Evolutionary conservation across 2,329 filamentous ascomycete genomes (phyloP).

Genomic region (Pseudogymnoascus sp.): DNA sequence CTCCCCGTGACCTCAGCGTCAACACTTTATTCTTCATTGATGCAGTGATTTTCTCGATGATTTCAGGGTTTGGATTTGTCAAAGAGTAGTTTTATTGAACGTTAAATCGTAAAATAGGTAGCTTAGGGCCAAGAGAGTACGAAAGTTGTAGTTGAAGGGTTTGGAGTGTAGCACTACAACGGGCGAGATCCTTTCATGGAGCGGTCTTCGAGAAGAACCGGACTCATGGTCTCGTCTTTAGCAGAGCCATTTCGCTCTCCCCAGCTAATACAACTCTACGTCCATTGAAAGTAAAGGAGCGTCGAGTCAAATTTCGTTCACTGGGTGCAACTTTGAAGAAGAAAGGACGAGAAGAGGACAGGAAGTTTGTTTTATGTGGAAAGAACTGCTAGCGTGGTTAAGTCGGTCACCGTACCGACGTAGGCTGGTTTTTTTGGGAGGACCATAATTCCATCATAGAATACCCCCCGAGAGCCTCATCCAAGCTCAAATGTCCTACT

Average conservation of each 20-base stretch:
- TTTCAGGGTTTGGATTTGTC: background rate
- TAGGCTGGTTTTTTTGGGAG: conserved; percentile 21
- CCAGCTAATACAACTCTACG: conserved; percentile 49
- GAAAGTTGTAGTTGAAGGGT: background rate
- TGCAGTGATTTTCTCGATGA: background rate
- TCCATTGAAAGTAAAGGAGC: conserved; percentile 39
- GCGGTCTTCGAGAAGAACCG: conserved; percentile 23
- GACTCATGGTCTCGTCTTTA: conserved; percentile 30
- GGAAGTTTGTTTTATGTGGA: conserved; percentile 12
- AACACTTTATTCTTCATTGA: background rate
- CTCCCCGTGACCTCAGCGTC: conserved; percentile 1
- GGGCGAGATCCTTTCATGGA: conserved; percentile 26
- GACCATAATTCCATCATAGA: conserved; percentile 9
- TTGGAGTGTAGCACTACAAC: conserved; percentile 25
- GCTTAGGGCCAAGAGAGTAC: conserved; percentile 6
- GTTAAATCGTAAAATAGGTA: conserved; percentile 2
- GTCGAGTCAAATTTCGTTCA: conserved; percentile 53
- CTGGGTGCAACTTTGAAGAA: conserved; percentile 50
- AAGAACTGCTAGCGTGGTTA: conserved; percentile 18
- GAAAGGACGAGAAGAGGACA: conserved; percentile 31
- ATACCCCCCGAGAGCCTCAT: background rate
- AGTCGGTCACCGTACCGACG: conserved; percentile 17
- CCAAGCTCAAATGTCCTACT: conserved; percentile 9
- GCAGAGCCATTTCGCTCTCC: conserved; percentile 37
- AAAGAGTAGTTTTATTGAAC: conserved; percentile 5